A percentile compares a stretch with the other conserved stretches of the same genome.
Evolutionary conservation across 75 land plant genomes (phyloP).

Genomic region (Picea sitchensis): DNA sequence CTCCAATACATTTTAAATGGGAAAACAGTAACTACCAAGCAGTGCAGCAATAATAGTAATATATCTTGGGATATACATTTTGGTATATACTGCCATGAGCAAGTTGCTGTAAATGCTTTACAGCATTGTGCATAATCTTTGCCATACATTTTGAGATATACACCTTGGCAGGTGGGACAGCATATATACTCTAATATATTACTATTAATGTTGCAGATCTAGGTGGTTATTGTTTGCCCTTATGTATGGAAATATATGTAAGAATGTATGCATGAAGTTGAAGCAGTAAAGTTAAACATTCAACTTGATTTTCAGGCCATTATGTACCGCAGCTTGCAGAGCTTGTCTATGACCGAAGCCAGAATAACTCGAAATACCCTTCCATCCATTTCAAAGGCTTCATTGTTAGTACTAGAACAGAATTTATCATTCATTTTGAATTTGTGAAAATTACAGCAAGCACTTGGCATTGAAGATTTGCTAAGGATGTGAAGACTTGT

Average conservation of each 20-base stretch:
- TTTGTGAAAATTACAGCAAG: background rate
- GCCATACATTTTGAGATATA: too few relatives aligned
- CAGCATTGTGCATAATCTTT: too few relatives aligned
- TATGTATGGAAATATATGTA: constrained; percentile 19
- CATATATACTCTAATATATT: too few relatives aligned
- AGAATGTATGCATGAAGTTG: too few relatives aligned
- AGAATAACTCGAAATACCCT: constrained; percentile 19
- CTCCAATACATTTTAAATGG: background rate
- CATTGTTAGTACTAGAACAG: constrained; percentile 39
- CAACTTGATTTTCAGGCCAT: constrained; percentile 48
- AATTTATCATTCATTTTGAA: background rate
- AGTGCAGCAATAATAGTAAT: too few relatives aligned
- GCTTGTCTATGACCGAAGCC: constrained; percentile 50
- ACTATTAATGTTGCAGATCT: too few relatives aligned
- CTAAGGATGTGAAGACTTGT: background rate
- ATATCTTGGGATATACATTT: background rate
- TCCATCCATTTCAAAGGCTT: constrained; percentile 71
- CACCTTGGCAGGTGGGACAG: too few relatives aligned
- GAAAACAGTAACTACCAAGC: background rate
- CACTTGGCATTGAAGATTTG: background rate
- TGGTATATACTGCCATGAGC: too few relatives aligned
- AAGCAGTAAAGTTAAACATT: background rate
- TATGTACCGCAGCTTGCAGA: constrained; percentile 71
- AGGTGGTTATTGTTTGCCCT: constrained; percentile 14
- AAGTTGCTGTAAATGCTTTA: too few relatives aligned